Base-by-base conservation (phyloP, 257 asterid species). In the Sherardia arvensis region DNA sequence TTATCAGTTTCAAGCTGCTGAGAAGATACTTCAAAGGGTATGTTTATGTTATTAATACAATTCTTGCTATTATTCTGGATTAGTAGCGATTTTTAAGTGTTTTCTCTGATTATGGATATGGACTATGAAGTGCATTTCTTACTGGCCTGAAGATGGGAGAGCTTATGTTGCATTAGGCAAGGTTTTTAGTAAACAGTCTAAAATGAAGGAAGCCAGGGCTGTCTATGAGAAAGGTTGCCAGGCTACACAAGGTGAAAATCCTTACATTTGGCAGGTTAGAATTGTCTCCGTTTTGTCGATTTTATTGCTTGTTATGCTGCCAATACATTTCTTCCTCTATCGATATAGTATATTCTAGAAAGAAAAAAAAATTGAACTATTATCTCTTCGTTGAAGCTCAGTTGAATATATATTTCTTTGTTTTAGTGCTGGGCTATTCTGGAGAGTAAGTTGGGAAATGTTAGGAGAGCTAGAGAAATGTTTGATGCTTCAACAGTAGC, bases 91-190 rank as follows among this genome's bases (percentile, higher is more conserved):
- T 43, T 43, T 45, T 9, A n/a, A n/a, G 34, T 43, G 22, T 45
- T 45, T 62, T 49, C 3, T 0, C 15, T 62, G 66, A 43, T 67
- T 66, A 57, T 34, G 73, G 71, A 51, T 68, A 29, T 71, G 53
- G 61, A 43, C 58, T 68, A 8, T 80, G 75, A 76, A 92, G 99
- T 92, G 99, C 75, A 87, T 92, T 76, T 69, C 67, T 66, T 75
- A 75, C 73, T 92, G 99, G 99, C 94, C 99, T 9, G 99, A 92
- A 82, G 97, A 92, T 61, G 99, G 99, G 77, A 89, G 99, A 73
- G 71, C 97, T 33, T 92, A 92, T 68, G 99, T 92, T 48, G 95
- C 95, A 17, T 66, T 92, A 32, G 99, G 97, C 45, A 92, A 81
- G 78, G 64, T 78, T 53, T 65, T 89, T 67, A 80, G 91, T 59